Evolutionary conservation across 208 protist species (phyloP).

Genomic region (Acanthamoeba castellanii): DNA sequence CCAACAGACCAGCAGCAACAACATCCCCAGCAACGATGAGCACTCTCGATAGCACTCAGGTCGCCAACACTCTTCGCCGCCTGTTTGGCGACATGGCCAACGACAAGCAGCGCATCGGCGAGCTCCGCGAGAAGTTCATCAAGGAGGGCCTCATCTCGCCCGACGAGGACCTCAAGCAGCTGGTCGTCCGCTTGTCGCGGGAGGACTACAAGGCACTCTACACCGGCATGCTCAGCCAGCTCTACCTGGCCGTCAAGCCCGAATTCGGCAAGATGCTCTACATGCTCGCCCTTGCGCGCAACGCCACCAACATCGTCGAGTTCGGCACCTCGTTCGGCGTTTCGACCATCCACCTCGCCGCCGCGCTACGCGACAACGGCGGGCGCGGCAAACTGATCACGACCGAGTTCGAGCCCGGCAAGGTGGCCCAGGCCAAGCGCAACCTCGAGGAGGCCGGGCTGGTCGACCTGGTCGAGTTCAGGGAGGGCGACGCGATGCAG

Average conservation of each 20-base stretch:
- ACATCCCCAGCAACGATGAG: neutral
- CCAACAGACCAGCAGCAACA: no score
- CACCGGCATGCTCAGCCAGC: neutral
- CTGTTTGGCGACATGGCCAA: slow-evolving; percentile 21
- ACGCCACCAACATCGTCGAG: slow-evolving; percentile 37
- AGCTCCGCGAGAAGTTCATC: neutral
- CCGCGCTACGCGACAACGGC: neutral
- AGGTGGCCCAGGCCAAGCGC: neutral
- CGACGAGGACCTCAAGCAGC: neutral
- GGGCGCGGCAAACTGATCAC: neutral
- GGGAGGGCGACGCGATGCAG: slow-evolving; percentile 14
- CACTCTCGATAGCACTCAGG: neutral
- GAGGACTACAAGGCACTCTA: slow-evolving; percentile 43
- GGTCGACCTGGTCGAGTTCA: slow-evolving; percentile 22
- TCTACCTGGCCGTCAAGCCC: slow-evolving; percentile 35
- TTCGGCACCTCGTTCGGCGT: slow-evolving; percentile 61
- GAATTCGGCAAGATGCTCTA: slow-evolving; percentile 51
- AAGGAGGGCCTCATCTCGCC: neutral
- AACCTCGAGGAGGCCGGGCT: slow-evolving; percentile 41
- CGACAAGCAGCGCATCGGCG: neutral
- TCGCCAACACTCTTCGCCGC: neutral
- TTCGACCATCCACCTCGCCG: slow-evolving; percentile 30
- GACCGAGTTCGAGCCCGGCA: slow-evolving; percentile 36
- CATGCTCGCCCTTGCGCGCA: slow-evolving; percentile 5
- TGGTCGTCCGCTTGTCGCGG: neutral